These are phyloP conservation scores for Candida ovalis DNA, from an alignment of 805 yeast species.

Conservation along the genomic window DNA sequence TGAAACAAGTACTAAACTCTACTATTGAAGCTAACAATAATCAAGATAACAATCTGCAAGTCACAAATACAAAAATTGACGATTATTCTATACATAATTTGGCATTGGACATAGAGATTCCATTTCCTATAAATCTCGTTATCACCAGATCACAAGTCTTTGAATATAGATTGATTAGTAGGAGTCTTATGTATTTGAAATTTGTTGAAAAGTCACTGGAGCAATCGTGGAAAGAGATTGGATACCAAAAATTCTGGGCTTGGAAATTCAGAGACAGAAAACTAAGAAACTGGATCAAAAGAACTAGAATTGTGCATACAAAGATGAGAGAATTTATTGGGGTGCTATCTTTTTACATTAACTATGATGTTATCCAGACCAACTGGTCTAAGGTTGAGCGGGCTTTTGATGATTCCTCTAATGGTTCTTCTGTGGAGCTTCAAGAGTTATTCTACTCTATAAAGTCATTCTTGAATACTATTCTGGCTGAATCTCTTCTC, in stretches of 20 bases:
- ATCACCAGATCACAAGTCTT: conserved; percentile 64
- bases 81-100: conserved; percentile 47
- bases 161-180: conserved; percentile 76
- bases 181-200: conserved; percentile 64
- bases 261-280: conserved; percentile 39
- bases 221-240: conserved; percentile 69
- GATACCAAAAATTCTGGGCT: conserved; percentile 64
- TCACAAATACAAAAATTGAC: conserved; percentile 33
- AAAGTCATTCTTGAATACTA: conserved; percentile 56
- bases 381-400: conserved; percentile 43
- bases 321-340: conserved; percentile 55
- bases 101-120: conserved; percentile 58
- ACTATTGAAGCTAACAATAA: conserved; percentile 33
- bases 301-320: conserved; percentile 52
- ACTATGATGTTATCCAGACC: conserved; percentile 54
- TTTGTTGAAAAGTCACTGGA: conserved; percentile 57
- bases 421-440: conserved; percentile 26
- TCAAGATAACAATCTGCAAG: conserved; percentile 7
- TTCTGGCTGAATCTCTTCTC: conserved; percentile 62
- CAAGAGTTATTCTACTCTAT: conserved; percentile 43
- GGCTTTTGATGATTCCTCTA: conserved; percentile 23
- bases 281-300: conserved; percentile 50
- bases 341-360: conserved; percentile 51
- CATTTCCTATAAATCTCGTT: conserved; percentile 83
- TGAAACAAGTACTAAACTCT: conserved; percentile 41